Evolutionary conservation across 345 rosid species (phyloP).

Genomic region (Mangifera indica): DNA sequence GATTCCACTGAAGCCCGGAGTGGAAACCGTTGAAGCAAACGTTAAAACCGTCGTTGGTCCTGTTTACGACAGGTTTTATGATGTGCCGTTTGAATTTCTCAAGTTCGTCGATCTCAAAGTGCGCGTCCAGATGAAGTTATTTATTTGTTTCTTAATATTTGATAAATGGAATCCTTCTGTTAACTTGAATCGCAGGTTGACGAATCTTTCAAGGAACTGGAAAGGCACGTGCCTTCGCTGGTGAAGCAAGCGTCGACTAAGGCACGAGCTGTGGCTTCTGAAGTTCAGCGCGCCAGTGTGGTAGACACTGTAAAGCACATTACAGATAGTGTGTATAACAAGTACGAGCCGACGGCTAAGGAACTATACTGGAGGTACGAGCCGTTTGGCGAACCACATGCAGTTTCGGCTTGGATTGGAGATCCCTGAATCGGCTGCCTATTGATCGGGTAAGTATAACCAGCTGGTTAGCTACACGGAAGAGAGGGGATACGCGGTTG

Average conservation of each 20-base stretch:
- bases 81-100: conserved; percentile 61
- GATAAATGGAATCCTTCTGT: background rate
- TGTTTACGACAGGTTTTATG: conserved; percentile 53
- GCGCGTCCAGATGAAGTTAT: background rate
- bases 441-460: conserved; percentile 75
- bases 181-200: conserved; percentile 49
- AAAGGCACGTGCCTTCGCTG: conserved; percentile 51
- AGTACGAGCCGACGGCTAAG: conserved; percentile 52
- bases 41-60: conserved; percentile 62
- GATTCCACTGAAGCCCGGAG: conserved; percentile 71
- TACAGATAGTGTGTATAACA: conserved; percentile 30
- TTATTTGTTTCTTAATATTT: background rate
- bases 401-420: conserved; percentile 59
- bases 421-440: conserved; percentile 47
- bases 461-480: conserved; percentile 33
- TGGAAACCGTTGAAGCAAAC: conserved; percentile 59
- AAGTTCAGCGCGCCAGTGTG: conserved; percentile 57
- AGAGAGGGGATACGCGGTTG: conserved; percentile 45
- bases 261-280: conserved; percentile 56
- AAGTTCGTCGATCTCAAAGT: conserved; percentile 72
- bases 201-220: conserved; percentile 42
- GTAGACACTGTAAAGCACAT: conserved; percentile 45
- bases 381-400: conserved; percentile 56
- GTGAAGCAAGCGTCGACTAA: conserved; percentile 60
- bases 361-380: conserved; percentile 47